These are phyloP conservation scores for Dichotomopilus funicola DNA, from an alignment of 2,329 filamentous ascomycete species.

Conservation along the genomic window DNA sequence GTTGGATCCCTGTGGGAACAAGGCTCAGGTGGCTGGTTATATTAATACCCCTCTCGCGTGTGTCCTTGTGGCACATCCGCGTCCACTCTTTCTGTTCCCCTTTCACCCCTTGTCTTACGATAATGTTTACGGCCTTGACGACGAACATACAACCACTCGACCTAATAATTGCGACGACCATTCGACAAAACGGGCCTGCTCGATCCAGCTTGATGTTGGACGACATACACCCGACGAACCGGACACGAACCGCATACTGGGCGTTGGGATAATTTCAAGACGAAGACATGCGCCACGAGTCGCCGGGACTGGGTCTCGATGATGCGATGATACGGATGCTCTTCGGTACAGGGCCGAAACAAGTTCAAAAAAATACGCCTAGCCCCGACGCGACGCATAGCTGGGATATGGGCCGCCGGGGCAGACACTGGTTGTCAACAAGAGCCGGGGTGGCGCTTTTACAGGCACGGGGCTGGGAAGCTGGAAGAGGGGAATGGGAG, in stretches of 20 bases:
- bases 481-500: constrained; percentile 2
- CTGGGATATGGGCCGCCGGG: constrained; percentile 33
- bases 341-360: constrained; percentile 25
- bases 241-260: constrained; percentile 6
- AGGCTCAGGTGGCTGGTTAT: constrained; percentile 38
- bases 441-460: constrained; percentile 26
- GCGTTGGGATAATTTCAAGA: constrained; percentile 8
- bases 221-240: constrained; percentile 10
- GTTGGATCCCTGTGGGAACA: constrained; percentile 20
- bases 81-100: constrained; percentile 29
- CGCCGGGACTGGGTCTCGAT: constrained; percentile 11
- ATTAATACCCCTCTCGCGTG: constrained; percentile 31
- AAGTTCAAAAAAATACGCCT: constrained; percentile 31
- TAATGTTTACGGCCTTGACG: constrained; percentile 40
- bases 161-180: constrained; percentile 30
- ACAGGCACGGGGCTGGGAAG: constrained; percentile 9
- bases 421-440: constrained; percentile 42
- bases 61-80: constrained; percentile 7
- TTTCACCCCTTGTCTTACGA: constrained; percentile 38
- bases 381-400: constrained; percentile 31
- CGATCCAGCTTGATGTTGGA: constrained; percentile 23
- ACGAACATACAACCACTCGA: constrained; percentile 26
- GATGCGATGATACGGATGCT: constrained; percentile 10
- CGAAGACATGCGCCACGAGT: constrained; percentile 10
- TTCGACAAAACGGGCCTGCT: constrained; percentile 12